These are phyloP conservation scores for Lentinula detonsa DNA, from an alignment of 768 basidiomycete species.

Conservation along the genomic window DNA sequence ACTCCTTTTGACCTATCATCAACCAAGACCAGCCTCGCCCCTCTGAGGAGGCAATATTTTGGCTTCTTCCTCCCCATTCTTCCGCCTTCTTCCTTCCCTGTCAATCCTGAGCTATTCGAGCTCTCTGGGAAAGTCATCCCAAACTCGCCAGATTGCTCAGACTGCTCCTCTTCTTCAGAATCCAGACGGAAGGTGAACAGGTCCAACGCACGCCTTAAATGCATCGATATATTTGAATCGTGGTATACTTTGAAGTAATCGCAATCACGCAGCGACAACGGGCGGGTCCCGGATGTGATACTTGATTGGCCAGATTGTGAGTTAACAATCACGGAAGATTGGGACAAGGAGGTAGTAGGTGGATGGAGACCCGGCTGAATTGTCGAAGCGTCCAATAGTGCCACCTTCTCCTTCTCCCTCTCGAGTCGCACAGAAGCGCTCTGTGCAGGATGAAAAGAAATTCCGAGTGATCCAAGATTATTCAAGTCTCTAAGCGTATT, in stretches of 20 bases:
- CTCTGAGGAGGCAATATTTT: not conserved
- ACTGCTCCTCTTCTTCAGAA: not conserved
- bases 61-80: not conserved
- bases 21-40: not conserved
- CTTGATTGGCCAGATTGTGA: not conserved
- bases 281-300: not conserved
- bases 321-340: not conserved
- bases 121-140: not conserved
- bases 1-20: not conserved
- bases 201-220: not conserved
- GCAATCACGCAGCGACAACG: not conserved
- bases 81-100: too few relatives aligned
- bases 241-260: slow-evolving; percentile 5
- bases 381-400: not conserved
- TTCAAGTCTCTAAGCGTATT: not conserved
- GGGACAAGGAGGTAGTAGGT: not conserved
- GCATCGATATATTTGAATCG: slow-evolving; percentile 1
- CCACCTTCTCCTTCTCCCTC: not conserved
- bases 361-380: not conserved
- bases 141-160: not conserved
- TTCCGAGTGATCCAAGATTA: not conserved
- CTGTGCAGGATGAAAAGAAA: not conserved
- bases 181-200: not conserved
- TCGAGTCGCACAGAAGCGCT: not conserved
- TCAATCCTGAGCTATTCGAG: not conserved